These are phyloP conservation scores for Psilocybe subaeruginosa DNA, from an alignment of 768 basidiomycete genomes.

Conservation along the genomic window DNA sequence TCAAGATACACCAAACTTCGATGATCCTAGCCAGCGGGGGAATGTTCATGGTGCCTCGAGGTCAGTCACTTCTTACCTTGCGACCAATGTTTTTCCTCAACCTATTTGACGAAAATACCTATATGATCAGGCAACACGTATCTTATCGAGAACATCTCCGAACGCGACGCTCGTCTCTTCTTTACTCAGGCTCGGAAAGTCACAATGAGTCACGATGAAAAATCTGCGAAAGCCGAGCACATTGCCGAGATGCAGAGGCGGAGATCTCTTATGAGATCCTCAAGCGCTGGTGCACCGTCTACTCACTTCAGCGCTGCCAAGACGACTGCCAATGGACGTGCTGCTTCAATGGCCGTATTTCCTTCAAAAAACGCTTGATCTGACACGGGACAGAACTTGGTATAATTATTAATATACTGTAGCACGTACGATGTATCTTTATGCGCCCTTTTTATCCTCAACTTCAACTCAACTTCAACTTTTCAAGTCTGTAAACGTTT, in stretches of 20 bases:
- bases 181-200: constrained; percentile 85
- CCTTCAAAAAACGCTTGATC: background rate
- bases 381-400: background rate
- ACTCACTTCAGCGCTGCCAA: background rate
- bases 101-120: background rate
- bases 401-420: too few relatives aligned
- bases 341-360: constrained; percentile 6
- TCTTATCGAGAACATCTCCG: constrained; percentile 84
- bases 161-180: constrained; percentile 82
- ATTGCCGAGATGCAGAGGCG: constrained; percentile 22
- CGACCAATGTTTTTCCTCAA: background rate
- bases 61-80: constrained; percentile 39
- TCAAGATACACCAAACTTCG: constrained; percentile 79
- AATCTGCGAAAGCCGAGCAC: constrained; percentile 19
- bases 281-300: constrained; percentile 22
- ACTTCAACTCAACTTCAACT: too few relatives aligned
- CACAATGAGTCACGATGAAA: constrained; percentile 26
- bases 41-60: constrained; percentile 90
- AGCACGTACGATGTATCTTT: too few relatives aligned
- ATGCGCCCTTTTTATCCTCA: too few relatives aligned
- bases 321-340: constrained; percentile 3
- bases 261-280: constrained; percentile 24
- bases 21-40: constrained; percentile 82
- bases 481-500: too few relatives aligned
- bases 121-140: constrained; percentile 77